phyloP scores from a whole-genome alignment of 73 alveolate genomes.

The Paramecium biaurelia region DNA sequence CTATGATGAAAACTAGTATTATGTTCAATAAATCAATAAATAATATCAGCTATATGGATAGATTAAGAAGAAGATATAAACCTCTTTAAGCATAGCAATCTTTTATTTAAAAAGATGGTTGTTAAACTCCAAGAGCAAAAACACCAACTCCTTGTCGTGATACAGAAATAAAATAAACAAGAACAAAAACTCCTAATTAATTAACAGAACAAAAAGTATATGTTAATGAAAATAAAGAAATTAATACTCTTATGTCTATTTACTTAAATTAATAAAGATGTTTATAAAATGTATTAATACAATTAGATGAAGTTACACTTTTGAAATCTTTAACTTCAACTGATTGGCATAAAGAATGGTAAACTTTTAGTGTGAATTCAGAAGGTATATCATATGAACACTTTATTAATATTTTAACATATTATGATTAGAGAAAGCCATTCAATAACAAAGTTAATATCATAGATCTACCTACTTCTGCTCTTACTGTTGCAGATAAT shows the following conservation, averaged over 20 bases:
- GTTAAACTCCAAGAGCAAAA: not conserved
- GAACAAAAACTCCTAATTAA: not conserved
- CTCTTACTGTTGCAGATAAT: slow-evolving; percentile 33
- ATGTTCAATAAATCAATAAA: not conserved
- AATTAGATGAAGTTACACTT: not conserved
- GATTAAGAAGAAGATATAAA: not conserved
- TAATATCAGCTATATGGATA: not conserved
- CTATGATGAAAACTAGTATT: not conserved
- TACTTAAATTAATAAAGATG: slow-evolving; percentile 45
- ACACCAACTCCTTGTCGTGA: not conserved
- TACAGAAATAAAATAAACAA: not conserved
- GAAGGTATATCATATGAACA: not conserved
- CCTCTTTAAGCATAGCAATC: not conserved
- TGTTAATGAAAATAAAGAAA: not conserved
- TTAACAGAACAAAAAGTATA: not conserved
- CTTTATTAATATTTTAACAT: not conserved
- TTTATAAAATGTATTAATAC: not conserved
- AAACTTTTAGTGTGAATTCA: not conserved
- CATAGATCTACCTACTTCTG: not conserved
- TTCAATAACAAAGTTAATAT: not conserved
- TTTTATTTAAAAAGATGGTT: not conserved
- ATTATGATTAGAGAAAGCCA: slow-evolving; percentile 28
- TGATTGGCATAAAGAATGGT: slow-evolving; percentile 37
- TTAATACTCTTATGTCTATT: not conserved
- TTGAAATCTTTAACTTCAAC: not conserved